These are phyloP conservation scores for Pistacia vera DNA, from an alignment of 345 rosid genomes.

Conservation along the genomic window DNA sequence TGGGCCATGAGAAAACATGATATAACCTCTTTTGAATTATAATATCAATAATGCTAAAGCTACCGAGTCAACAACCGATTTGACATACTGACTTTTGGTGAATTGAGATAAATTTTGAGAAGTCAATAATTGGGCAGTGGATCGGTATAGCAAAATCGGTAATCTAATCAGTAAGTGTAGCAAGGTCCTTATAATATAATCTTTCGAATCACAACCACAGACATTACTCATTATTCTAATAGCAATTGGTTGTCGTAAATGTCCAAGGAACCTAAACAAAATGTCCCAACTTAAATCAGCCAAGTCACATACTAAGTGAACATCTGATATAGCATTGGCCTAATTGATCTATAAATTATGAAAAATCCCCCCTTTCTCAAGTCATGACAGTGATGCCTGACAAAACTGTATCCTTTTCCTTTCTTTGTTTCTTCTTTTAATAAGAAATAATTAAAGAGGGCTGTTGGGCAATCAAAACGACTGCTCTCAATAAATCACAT, in stretches of 20 bases:
- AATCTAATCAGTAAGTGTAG: too few species aligned
- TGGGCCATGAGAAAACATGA: conserved; percentile 14
- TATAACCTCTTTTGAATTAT: neutral
- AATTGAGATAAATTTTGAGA: too few species aligned
- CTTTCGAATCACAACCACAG: conserved; percentile 3
- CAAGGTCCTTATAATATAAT: too few species aligned
- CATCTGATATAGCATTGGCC: neutral
- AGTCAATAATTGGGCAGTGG: too few species aligned
- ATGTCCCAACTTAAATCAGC: neutral
- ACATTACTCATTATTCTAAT: neutral
- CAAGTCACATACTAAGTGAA: neutral
- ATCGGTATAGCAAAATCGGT: too few species aligned
- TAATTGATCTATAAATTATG: neutral
- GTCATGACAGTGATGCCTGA: neutral
- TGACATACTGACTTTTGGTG: too few species aligned
- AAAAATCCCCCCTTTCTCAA: neutral
- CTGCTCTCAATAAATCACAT: neutral
- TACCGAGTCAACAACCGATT: too few species aligned
- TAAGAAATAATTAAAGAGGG: neutral
- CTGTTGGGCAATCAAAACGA: neutral
- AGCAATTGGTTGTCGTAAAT: neutral
- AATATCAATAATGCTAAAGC: too few species aligned
- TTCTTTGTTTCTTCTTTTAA: neutral
- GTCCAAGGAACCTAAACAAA: neutral
- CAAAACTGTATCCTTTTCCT: neutral